Conservation (phyloP, 305 asterid genomes). For the Withania somnifera region DNA sequence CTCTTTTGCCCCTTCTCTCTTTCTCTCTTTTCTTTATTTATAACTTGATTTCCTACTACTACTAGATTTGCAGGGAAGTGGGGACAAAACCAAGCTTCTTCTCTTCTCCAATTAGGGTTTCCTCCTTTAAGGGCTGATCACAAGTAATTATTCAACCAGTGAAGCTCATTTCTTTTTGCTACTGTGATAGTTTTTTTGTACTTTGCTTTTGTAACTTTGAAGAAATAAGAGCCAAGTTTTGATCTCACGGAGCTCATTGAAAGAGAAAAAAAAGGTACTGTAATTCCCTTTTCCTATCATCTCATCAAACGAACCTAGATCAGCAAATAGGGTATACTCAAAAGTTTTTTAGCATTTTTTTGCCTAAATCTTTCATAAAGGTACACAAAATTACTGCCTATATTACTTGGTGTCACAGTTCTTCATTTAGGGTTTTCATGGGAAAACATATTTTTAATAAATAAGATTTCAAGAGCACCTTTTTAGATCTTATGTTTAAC, state of each 20-base stretch:
- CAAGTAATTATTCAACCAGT: neutral
- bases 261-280: conserved; percentile 35
- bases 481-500: conserved; percentile 14
- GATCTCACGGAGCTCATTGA: conserved; percentile 21
- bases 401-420: conserved; percentile 2
- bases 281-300: conserved; percentile 20
- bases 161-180: conserved; percentile 8
- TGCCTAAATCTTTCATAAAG: neutral
- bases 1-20: conserved; percentile 30
- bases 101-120: conserved; percentile 53
- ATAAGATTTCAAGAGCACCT: neutral
- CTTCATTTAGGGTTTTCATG: conserved; percentile 36
- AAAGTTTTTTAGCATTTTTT: neutral
- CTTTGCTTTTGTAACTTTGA: conserved; percentile 10
- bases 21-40: neutral
- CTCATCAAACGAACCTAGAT: conserved; percentile 7
- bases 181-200: neutral
- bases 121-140: conserved; percentile 8
- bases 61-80: conserved; percentile 25
- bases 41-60: neutral
- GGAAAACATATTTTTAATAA: neutral
- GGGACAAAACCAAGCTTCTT: conserved; percentile 9
- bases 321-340: conserved; percentile 24
- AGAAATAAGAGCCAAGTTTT: conserved; percentile 13
- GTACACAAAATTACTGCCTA: neutral